phyloP scores from a whole-genome alignment of 306 rosid genomes.

The Senna siamea region DNA sequence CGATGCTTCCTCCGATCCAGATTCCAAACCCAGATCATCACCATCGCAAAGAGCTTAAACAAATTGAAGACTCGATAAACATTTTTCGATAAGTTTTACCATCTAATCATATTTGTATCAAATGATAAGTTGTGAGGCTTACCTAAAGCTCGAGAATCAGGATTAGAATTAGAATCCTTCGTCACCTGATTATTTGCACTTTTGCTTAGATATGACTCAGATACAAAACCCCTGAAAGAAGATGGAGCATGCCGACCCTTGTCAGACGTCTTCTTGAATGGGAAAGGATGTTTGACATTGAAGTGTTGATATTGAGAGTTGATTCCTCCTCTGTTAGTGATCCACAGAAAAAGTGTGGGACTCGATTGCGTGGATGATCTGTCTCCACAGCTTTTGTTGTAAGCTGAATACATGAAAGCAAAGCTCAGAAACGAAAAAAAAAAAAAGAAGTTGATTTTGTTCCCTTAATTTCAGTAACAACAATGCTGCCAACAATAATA shows the following conservation, averaged over 20 bases:
- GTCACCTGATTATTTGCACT: constrained; percentile 38
- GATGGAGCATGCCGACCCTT: constrained; percentile 44
- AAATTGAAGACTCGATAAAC: constrained; percentile 34
- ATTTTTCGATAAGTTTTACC: constrained; percentile 18
- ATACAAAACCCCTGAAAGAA: constrained; percentile 55
- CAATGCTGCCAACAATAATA: neutral
- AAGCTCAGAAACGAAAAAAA: constrained; percentile 5
- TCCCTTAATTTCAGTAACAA: neutral
- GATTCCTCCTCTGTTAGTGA: constrained; percentile 70
- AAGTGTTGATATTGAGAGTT: constrained; percentile 57
- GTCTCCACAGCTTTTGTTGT: constrained; percentile 69
- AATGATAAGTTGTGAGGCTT: constrained; percentile 31
- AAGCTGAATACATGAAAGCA: constrained; percentile 58
- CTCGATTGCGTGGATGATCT: constrained; percentile 46
- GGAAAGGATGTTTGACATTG: constrained; percentile 53
- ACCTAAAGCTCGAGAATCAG: constrained; percentile 59
- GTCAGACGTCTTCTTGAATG: constrained; percentile 52
- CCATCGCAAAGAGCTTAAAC: constrained; percentile 52
- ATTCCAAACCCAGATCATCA: constrained; percentile 47
- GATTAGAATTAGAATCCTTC: too few relatives aligned
- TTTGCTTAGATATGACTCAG: constrained; percentile 45
- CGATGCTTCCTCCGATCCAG: constrained; percentile 48
- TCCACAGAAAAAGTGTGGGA: constrained; percentile 71
- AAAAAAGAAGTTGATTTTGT: neutral
- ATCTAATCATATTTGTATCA: constrained; percentile 19